A percentile compares a stretch with the other conserved stretches of the same genome.
Conservation (phyloP, 2,329 filamentous ascomycete genomes). For the Colletotrichum scovillei region DNA sequence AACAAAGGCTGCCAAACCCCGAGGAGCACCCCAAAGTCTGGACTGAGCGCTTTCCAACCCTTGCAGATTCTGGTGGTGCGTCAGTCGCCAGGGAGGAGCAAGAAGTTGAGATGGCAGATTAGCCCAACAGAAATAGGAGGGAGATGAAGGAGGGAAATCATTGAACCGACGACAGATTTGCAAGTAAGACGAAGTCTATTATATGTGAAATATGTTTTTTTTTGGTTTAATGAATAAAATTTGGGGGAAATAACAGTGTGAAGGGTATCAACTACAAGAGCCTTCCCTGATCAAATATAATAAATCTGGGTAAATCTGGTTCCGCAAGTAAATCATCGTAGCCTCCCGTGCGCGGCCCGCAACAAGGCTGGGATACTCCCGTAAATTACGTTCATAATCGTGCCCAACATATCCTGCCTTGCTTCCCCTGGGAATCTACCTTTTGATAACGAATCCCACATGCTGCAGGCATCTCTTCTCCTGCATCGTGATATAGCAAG, state of each 20-base stretch:
- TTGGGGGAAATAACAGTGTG: conserved; percentile 7
- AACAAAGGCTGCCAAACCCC: conserved; percentile 1
- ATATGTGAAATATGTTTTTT: not conserved
- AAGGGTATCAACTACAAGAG: conserved; percentile 34
- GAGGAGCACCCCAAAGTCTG: conserved; percentile 5
- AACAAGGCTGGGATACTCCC: conserved; percentile 1
- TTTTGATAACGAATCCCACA: not conserved
- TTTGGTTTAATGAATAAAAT: not conserved
- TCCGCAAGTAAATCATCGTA: conserved; percentile 17
- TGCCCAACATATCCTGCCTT: conserved; percentile 2
- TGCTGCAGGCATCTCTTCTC: not conserved
- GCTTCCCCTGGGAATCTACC: not conserved
- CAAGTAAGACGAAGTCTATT: not conserved
- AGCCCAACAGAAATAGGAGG: conserved; percentile 23
- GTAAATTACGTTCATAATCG: conserved; percentile 23
- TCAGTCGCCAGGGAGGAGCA: conserved; percentile 29
- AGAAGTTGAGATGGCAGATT: conserved; percentile 35
- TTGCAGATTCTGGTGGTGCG: conserved; percentile 25
- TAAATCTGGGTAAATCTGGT: conserved; percentile 27
- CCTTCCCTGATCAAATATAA: conserved; percentile 12
- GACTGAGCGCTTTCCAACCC: conserved; percentile 18
- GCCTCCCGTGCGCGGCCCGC: conserved; percentile 9
- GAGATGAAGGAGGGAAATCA: not conserved
- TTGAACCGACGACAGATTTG: not conserved
- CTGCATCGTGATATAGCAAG: conserved; percentile 1